These are phyloP conservation scores for Secale cereale DNA, from an alignment of 176 grass and related monocot species.

Conservation along the genomic window DNA sequence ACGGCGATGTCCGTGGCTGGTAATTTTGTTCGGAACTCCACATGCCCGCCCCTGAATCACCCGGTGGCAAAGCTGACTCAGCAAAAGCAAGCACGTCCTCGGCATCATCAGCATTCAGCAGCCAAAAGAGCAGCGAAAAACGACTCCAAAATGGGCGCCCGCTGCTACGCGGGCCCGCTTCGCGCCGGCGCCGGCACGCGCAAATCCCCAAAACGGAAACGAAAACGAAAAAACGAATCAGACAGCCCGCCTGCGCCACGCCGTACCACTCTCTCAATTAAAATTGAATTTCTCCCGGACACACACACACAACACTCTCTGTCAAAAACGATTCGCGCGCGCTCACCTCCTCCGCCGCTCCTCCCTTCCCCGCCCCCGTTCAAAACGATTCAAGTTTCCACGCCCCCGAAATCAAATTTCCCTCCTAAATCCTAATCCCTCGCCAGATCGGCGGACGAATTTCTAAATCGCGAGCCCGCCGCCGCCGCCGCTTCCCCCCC, in stretches of 20 bases:
- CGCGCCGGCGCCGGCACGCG: not conserved
- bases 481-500: not conserved
- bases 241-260: not conserved
- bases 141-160: not conserved
- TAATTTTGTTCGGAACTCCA: no score
- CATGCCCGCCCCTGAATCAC: not conserved
- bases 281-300: not conserved
- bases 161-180: conserved; percentile 1
- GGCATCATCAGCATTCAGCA: not conserved
- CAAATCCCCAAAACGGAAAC: not conserved
- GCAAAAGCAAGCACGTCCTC: not conserved
- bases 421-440: conserved; percentile 8
- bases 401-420: not conserved
- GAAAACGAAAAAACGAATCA: not conserved
- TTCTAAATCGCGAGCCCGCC: conserved; percentile 22
- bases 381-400: not conserved
- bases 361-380: not conserved
- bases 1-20: no score
- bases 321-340: conserved; percentile 23
- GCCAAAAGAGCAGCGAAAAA: not conserved
- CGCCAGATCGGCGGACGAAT: not conserved
- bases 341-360: not conserved
- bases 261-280: not conserved
- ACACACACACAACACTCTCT: not conserved
- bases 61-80: not conserved